phyloP scores from a whole-genome alignment of 208 protist species.

The Leishmania braziliensis region DNA sequence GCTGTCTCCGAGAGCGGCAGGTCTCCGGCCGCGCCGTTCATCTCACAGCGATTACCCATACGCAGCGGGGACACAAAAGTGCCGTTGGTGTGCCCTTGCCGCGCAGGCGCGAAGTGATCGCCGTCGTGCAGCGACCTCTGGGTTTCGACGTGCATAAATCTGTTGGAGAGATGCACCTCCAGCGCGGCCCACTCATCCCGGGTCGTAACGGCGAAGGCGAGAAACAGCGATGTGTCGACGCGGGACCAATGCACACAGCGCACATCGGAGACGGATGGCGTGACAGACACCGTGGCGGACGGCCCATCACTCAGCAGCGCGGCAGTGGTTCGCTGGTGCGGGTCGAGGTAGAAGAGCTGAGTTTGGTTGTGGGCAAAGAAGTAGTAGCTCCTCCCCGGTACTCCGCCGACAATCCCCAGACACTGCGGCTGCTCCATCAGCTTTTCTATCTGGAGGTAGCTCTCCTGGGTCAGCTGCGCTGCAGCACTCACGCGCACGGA shows the following conservation, averaged over 20 bases:
- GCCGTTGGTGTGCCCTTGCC: constrained; percentile 13
- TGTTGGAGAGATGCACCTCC: constrained; percentile 28
- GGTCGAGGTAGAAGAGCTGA: constrained; percentile 76
- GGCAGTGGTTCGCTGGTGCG: constrained; percentile 53
- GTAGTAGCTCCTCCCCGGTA: constrained; percentile 70
- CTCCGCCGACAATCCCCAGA: constrained; percentile 73
- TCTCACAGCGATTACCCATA: neutral
- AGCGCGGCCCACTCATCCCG: constrained; percentile 44
- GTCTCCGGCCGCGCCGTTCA: neutral
- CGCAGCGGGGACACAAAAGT: constrained; percentile 32
- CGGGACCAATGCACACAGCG: constrained; percentile 56
- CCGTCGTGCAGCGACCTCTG: constrained; percentile 23
- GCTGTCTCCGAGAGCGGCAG: neutral
- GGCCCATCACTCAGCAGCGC: constrained; percentile 32
- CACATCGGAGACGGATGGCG: constrained; percentile 40
- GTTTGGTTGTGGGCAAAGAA: constrained; percentile 67
- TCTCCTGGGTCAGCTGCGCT: constrained; percentile 49
- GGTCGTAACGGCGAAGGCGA: constrained; percentile 59
- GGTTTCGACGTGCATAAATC: constrained; percentile 42
- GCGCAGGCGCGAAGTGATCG: constrained; percentile 13
- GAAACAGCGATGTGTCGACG: constrained; percentile 71
- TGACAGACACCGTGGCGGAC: constrained; percentile 25
- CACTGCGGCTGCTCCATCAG: constrained; percentile 59
- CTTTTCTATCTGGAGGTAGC: constrained; percentile 57
- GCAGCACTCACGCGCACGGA: constrained; percentile 51